phyloP scores from a whole-genome alignment of 192 early-diverging fungal genomes.

The Umbelopsis isabellina region DNA sequence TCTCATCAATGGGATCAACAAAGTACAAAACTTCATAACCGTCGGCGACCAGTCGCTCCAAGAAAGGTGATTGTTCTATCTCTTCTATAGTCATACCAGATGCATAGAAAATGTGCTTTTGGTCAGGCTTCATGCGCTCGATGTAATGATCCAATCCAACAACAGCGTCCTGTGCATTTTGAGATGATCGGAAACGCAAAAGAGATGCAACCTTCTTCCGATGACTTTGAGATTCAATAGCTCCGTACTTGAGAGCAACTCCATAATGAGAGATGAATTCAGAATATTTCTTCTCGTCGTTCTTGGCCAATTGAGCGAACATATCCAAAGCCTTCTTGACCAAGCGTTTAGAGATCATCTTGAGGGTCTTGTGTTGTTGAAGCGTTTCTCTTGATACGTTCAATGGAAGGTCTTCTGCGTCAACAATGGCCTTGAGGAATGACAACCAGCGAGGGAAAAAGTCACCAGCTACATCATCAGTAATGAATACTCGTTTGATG shows the following conservation, averaged over 20 bases:
- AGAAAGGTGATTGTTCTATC: constrained; percentile 84
- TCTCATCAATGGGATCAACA: constrained; percentile 77
- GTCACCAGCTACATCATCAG: constrained; percentile 78
- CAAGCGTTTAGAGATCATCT: constrained; percentile 85
- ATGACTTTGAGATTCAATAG: constrained; percentile 79
- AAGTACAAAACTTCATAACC: constrained; percentile 90
- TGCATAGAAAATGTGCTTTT: constrained; percentile 89
- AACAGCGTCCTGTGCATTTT: constrained; percentile 43
- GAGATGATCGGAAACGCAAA: constrained; percentile 79
- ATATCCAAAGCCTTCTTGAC: constrained; percentile 89
- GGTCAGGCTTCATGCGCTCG: constrained; percentile 85
- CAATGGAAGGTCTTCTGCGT: constrained; percentile 96
- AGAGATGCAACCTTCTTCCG: constrained; percentile 79
- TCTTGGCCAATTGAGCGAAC: constrained; percentile 68
- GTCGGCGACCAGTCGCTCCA: constrained; percentile 85
- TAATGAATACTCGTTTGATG: constrained; percentile 96
- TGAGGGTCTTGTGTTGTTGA: constrained; percentile 83
- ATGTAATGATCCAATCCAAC: constrained; percentile 79
- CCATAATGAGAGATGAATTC: constrained; percentile 79
- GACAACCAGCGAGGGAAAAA: constrained; percentile 90
- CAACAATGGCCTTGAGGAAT: constrained; percentile 94
- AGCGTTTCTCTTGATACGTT: constrained; percentile 98
- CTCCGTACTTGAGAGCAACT: constrained; percentile 82
- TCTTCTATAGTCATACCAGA: constrained; percentile 73
- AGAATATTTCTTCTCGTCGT: constrained; percentile 66